These are phyloP conservation scores for Elongisporangium senticosum DNA, from an alignment of 352 stramenopile genomes.

Conservation along the genomic window DNA sequence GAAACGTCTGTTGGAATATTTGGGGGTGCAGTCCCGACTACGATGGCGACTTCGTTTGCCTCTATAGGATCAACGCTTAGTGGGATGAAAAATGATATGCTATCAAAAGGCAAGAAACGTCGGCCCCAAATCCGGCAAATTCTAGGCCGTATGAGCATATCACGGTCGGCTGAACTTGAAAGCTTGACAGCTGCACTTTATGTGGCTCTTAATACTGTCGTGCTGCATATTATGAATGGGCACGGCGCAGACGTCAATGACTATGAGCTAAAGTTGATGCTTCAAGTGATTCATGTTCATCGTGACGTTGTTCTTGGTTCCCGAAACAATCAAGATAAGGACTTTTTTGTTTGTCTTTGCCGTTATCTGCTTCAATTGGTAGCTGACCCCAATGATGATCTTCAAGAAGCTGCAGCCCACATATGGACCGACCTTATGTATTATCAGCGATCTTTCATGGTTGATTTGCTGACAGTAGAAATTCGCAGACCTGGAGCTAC, in stretches of 20 bases:
- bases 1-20: slow-evolving; percentile 35
- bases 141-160: slow-evolving; percentile 40
- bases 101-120: slow-evolving; percentile 48
- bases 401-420: slow-evolving; percentile 47
- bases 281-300: slow-evolving; percentile 54
- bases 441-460: slow-evolving; percentile 45
- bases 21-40: slow-evolving; percentile 3
- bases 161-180: slow-evolving; percentile 50
- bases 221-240: slow-evolving; percentile 59
- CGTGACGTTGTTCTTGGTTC: slow-evolving; percentile 51
- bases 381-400: slow-evolving; percentile 15
- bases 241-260: slow-evolving; percentile 45
- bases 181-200: slow-evolving; percentile 45
- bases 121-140: slow-evolving; percentile 33
- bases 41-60: background rate
- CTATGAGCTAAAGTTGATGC: slow-evolving; percentile 38
- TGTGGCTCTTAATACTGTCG: slow-evolving; percentile 40
- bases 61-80: slow-evolving; percentile 12
- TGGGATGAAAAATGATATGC: slow-evolving; percentile 45
- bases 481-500: slow-evolving; percentile 41
- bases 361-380: slow-evolving; percentile 57
- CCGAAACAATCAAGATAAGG: slow-evolving; percentile 47
- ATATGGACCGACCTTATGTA: slow-evolving; percentile 69
- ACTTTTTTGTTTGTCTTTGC: slow-evolving; percentile 61
- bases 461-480: slow-evolving; percentile 55